phyloP scores from a whole-genome alignment of 1,284 basidiomycete genomes.

The Chiua sp. region DNA sequence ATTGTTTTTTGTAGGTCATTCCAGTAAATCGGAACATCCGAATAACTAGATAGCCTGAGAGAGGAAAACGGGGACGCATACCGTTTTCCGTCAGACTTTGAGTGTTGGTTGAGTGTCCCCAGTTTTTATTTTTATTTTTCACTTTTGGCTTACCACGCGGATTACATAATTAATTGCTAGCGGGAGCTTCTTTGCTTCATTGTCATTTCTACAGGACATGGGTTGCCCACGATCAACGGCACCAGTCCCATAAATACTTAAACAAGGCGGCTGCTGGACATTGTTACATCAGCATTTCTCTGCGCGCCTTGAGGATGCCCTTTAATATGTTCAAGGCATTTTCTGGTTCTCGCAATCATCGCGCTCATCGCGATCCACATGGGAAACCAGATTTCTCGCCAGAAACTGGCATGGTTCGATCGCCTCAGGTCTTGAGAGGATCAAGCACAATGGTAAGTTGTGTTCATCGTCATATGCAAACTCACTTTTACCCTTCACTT shows the following conservation, averaged over 20 bases:
- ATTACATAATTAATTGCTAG: no score
- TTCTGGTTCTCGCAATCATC: constrained; percentile 40
- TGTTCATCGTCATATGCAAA: constrained; percentile 1
- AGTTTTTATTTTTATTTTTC: no score
- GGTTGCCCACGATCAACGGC: constrained; percentile 6
- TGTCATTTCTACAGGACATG: no score
- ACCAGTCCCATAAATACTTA: constrained; percentile 35
- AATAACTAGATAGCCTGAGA: not conserved
- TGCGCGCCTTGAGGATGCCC: constrained; percentile 38
- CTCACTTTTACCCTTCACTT: constrained; percentile 17
- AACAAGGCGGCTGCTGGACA: constrained; percentile 12
- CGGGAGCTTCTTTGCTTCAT: no score
- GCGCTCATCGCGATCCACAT: constrained; percentile 33
- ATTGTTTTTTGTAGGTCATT: constrained; percentile 75
- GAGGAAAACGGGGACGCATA: constrained; percentile 4
- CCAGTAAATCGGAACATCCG: constrained; percentile 4
- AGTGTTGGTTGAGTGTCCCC: no score
- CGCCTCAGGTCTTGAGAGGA: constrained; percentile 33
- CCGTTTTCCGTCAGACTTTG: constrained; percentile 49
- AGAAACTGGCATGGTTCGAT: constrained; percentile 22
- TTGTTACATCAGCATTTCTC: constrained; percentile 20
- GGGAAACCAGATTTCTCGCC: constrained; percentile 27
- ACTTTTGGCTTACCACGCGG: no score
- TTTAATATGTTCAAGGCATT: constrained; percentile 45
- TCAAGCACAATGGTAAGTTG: constrained; percentile 33